Percentiles rank a stretch among this genome's conserved stretches.
phyloP scores from a whole-genome alignment of 2,329 filamentous ascomycete species.

The Colletotrichum sansevieriae region DNA sequence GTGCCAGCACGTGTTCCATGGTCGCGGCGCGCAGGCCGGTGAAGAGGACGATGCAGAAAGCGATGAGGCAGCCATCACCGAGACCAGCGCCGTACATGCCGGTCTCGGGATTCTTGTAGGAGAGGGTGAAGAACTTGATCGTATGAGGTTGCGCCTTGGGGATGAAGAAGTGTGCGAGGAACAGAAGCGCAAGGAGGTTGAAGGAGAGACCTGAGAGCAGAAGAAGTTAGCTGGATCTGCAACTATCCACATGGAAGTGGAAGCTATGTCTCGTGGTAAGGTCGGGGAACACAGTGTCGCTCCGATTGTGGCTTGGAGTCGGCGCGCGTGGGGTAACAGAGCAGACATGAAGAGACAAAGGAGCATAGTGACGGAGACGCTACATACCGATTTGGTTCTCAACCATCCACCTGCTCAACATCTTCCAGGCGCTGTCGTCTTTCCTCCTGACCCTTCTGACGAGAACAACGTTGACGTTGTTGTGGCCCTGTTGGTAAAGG shows the following conservation, averaged over 20 bases:
- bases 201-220: conserved; percentile 75
- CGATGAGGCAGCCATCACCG: conserved; percentile 83
- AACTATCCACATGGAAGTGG: neutral
- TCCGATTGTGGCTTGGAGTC: conserved; percentile 17
- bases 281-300: conserved; percentile 20
- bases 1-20: conserved; percentile 90
- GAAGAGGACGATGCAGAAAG: conserved; percentile 85
- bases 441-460: conserved; percentile 71
- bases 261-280: neutral
- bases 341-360: conserved; percentile 15
- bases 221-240: conserved; percentile 43
- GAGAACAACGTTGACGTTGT: conserved; percentile 63
- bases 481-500: conserved; percentile 68
- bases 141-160: conserved; percentile 84
- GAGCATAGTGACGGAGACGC: conserved; percentile 39
- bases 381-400: conserved; percentile 83
- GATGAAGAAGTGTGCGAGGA: conserved; percentile 85
- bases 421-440: conserved; percentile 71
- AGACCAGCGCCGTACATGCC: conserved; percentile 81
- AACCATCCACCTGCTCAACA: conserved; percentile 77
- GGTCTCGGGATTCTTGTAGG: conserved; percentile 80
- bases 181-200: conserved; percentile 86
- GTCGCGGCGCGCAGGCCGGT: conserved; percentile 85
- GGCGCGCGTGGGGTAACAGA: conserved; percentile 10
- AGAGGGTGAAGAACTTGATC: conserved; percentile 88